Percentiles rank a stretch among this genome's conserved stretches.
Evolutionary conservation across 73 alveolate species (phyloP).

Genomic region (Paramecium octaurelia): DNA sequence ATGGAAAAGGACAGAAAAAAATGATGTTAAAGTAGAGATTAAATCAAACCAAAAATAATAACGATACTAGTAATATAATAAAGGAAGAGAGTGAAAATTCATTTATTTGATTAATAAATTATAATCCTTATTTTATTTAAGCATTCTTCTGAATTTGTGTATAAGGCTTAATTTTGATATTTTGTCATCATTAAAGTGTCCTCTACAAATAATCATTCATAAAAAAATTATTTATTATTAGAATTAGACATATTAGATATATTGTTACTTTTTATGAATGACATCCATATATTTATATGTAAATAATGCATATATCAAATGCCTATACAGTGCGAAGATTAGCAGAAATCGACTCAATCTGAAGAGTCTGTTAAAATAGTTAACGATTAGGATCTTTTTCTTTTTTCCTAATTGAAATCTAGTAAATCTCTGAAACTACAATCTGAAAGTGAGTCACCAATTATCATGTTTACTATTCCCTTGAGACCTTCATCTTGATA

Average conservation of each 20-base stretch:
- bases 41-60: not conserved
- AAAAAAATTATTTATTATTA: not conserved
- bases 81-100: slow-evolving; percentile 41
- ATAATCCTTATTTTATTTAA: not conserved
- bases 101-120: not conserved
- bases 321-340: not conserved
- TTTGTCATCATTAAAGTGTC: not conserved
- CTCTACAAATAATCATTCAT: too few species aligned
- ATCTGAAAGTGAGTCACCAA: not conserved
- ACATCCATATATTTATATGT: not conserved
- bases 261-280: not conserved
- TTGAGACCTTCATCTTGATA: not conserved
- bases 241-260: not conserved
- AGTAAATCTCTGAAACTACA: slow-evolving; percentile 32
- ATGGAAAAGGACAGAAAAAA: slow-evolving; percentile 20
- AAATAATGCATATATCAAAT: not conserved
- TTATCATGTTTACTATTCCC: not conserved
- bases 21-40: not conserved
- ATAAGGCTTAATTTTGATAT: too few species aligned
- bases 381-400: slow-evolving; percentile 33
- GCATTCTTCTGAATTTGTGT: not conserved
- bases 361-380: not conserved
- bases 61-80: not conserved
- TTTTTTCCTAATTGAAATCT: not conserved
- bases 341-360: not conserved